Conservation (phyloP, 2,329 filamentous ascomycete genomes). For the Emergomyces pasteurianus region DNA sequence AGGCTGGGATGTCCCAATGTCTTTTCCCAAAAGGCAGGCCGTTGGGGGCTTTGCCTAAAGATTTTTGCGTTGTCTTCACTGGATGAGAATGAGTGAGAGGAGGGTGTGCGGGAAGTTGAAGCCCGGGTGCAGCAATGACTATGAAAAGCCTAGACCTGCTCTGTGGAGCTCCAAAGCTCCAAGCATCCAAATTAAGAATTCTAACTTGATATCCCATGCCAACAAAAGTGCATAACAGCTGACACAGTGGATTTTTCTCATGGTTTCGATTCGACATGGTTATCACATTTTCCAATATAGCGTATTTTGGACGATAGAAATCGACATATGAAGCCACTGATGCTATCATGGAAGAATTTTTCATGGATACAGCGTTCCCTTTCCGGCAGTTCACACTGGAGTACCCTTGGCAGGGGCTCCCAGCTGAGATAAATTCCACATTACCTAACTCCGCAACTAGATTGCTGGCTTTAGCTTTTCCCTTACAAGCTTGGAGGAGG, state of each 20-base stretch:
- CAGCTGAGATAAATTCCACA: conserved; percentile 58
- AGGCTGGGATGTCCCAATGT: conserved; percentile 39
- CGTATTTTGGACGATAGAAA: conserved; percentile 62
- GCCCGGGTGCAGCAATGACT: conserved; percentile 55
- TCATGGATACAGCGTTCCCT: conserved; percentile 43
- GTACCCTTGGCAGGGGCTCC: conserved; percentile 69
- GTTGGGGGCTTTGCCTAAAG: conserved; percentile 49
- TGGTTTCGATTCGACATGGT: conserved; percentile 46
- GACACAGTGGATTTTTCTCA: conserved; percentile 54
- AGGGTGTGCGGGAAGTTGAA: conserved; percentile 45
- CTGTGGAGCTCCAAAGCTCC: conserved; percentile 56
- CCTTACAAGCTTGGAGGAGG: conserved; percentile 44
- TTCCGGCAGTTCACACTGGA: conserved; percentile 51
- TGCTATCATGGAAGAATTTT: conserved; percentile 66
- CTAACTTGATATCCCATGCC: conserved; percentile 67
- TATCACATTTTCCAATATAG: conserved; percentile 64
- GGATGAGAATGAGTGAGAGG: conserved; percentile 53
- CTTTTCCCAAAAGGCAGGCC: conserved; percentile 48
- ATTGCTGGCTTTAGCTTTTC: conserved; percentile 23
- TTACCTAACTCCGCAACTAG: conserved; percentile 48
- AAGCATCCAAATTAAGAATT: conserved; percentile 56
- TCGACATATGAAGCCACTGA: conserved; percentile 66
- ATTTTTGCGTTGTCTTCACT: conserved; percentile 16
- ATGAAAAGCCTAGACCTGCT: conserved; percentile 57
- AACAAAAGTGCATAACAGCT: conserved; percentile 60